Evolutionary conservation across 2,329 filamentous ascomycete genomes (phyloP), one percentile per base, ranked within the genome.

Genomic region (Oidium heveae): DNA sequence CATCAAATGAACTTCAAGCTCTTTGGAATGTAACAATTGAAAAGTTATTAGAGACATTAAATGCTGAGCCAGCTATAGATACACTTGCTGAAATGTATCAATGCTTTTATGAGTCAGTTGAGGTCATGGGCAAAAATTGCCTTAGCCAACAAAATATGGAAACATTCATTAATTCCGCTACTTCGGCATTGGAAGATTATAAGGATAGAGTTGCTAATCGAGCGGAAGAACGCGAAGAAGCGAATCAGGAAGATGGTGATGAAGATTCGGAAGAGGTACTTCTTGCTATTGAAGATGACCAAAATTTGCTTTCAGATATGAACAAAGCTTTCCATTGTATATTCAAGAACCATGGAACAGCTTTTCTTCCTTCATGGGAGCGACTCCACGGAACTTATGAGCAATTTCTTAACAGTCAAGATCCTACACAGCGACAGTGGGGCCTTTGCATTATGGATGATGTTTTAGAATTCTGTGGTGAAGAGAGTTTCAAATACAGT

Each of bases 321-420:
- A 98, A 98, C 77, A 98, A 98, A 73, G 89, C 91, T 0, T 98
- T 94, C 76, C 91, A 98, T 69, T 89, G 87, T 57, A 86, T 98
- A 60, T 98, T 98, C 75, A 96, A 96, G 73, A 88, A 94, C 70
- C 87, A 95, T 66, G 85, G 86, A 24, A 74, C 79, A 10, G 72
- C 75, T 12, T 98, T 98, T 73, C 74, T 98, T 54, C 82, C 80
- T 5, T 74, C 86, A 44, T 98, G 89, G 88, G 84, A 94, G 66
- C 77, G 79, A 54, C 74, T 98, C 24, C 79, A 94, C 67, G 72
- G 75, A 12, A 94, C 86, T 55, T 96, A 96, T 67, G 80, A 88
- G 62, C 74, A 74, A 34, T 96, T 96, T 67, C 80, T 94, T 59
- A 77, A 76, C 44, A 91, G 84, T 56, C 63, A 69, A 2, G 91